A percentile compares a stretch with the other conserved stretches of the same genome.
Conservation (phyloP, 495 filamentous ascomycete genomes). For the Aspergillus cavernicola region DNA sequence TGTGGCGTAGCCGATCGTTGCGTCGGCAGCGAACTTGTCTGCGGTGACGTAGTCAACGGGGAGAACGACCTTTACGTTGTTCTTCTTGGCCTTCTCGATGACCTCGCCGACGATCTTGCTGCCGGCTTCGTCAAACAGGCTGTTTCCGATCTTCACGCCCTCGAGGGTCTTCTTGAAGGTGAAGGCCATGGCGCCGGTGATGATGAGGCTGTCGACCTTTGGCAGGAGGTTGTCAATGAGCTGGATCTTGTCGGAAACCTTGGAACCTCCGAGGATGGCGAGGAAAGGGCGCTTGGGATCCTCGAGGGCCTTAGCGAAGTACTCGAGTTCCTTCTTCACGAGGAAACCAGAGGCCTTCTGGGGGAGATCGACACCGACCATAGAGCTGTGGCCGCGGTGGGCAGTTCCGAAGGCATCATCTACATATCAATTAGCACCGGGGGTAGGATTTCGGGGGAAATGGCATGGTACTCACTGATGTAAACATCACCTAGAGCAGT, state of each 20-base stretch:
- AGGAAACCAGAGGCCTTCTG: slow-evolving; percentile 97
- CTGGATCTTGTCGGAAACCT: slow-evolving; percentile 99
- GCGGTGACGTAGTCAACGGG: slow-evolving; percentile 94
- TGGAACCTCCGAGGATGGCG: slow-evolving; percentile 95
- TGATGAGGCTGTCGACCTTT: slow-evolving; percentile 94
- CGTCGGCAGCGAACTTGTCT: slow-evolving; percentile 89
- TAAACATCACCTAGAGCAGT: slow-evolving; percentile 94
- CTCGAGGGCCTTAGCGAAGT: slow-evolving; percentile 97
- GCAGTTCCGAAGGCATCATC: slow-evolving; percentile 99
- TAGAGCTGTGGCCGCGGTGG: slow-evolving; percentile 96
- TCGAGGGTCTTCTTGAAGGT: slow-evolving; percentile 99
- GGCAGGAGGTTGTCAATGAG: slow-evolving; percentile 97
- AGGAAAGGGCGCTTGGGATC: slow-evolving; percentile 92
- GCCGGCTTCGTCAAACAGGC: slow-evolving; percentile 90
- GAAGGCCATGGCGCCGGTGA: slow-evolving; percentile 98
- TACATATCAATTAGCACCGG: background rate
- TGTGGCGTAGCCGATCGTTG: slow-evolving; percentile 74
- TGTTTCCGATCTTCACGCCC: slow-evolving; percentile 83
- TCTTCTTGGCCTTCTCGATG: slow-evolving; percentile 92
- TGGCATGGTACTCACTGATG: slow-evolving; percentile 65
- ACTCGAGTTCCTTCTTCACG: slow-evolving; percentile 99
- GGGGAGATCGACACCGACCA: slow-evolving; percentile 94
- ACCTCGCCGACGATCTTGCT: slow-evolving; percentile 87
- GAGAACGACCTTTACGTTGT: slow-evolving; percentile 90
- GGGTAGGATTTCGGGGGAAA: background rate